These are phyloP conservation scores for Cucurbita moschata DNA, from an alignment of 306 rosid species.

Conservation along the genomic window DNA sequence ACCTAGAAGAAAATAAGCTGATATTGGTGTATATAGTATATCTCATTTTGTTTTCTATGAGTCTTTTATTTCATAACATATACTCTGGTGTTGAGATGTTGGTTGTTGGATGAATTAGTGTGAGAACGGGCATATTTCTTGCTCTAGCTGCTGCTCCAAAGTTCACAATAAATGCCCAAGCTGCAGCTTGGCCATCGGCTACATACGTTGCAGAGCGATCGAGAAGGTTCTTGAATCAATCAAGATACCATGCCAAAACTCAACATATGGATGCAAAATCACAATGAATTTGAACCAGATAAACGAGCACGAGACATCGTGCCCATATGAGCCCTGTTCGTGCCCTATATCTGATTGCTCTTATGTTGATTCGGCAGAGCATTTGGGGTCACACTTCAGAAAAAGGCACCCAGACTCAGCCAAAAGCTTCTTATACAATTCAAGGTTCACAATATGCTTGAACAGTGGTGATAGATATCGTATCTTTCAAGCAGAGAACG, in stretches of 20 bases:
- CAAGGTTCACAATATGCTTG: constrained; percentile 13
- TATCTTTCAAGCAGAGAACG: constrained; percentile 39
- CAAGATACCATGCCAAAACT: constrained; percentile 36
- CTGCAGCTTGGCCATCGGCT: constrained; percentile 54
- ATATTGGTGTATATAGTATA: neutral
- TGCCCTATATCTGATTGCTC: constrained; percentile 41
- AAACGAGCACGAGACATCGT: constrained; percentile 43
- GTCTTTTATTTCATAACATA: neutral
- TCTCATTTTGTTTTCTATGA: neutral
- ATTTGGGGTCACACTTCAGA: constrained; percentile 35
- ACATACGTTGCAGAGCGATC: constrained; percentile 60
- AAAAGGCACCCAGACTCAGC: constrained; percentile 24
- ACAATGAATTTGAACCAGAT: constrained; percentile 18
- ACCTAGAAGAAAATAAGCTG: neutral
- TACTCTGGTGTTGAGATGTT: neutral
- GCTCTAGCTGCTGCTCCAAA: constrained; percentile 43
- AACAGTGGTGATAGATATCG: constrained; percentile 7
- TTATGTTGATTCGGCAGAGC: constrained; percentile 30
- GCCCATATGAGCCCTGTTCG: constrained; percentile 38
- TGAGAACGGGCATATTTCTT: constrained; percentile 79
- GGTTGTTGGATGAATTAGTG: constrained; percentile 35
- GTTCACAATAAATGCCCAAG: constrained; percentile 46
- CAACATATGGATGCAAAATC: constrained; percentile 42
- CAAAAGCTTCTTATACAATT: constrained; percentile 23
- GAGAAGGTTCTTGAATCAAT: constrained; percentile 61